phyloP scores from a whole-genome alignment of 495 filamentous ascomycete genomes.

The Penicillium pancosmium region DNA sequence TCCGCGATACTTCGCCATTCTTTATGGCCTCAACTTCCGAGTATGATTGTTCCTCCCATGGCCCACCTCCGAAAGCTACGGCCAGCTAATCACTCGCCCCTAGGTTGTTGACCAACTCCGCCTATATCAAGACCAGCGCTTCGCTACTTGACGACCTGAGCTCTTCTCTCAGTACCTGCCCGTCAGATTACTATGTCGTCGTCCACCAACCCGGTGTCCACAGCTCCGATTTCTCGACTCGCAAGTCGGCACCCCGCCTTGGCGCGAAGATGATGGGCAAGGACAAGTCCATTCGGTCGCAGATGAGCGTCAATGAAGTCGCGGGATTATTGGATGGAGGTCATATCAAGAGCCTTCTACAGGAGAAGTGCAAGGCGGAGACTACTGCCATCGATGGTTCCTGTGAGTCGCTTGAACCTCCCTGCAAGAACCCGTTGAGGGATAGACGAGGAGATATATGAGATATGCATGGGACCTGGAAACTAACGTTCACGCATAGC shows the following conservation, averaged over 20 bases:
- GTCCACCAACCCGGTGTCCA: slow-evolving; percentile 78
- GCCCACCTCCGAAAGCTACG: slow-evolving; percentile 17
- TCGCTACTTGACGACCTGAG: slow-evolving; percentile 36
- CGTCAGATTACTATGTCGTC: slow-evolving; percentile 77
- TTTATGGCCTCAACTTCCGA: slow-evolving; percentile 78
- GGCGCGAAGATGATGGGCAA: slow-evolving; percentile 53
- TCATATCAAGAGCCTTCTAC: slow-evolving; percentile 53
- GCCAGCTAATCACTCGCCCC: slow-evolving; percentile 33
- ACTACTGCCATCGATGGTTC: slow-evolving; percentile 61
- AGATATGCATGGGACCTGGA: not conserved
- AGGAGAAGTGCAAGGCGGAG: slow-evolving; percentile 55
- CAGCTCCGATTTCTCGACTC: slow-evolving; percentile 61
- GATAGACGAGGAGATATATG: not conserved
- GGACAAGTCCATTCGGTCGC: slow-evolving; percentile 53
- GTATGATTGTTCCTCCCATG: slow-evolving; percentile 53
- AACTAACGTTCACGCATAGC: slow-evolving; percentile 35
- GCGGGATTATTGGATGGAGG: slow-evolving; percentile 61
- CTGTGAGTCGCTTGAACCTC: slow-evolving; percentile 49
- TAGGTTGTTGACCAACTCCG: slow-evolving; percentile 49
- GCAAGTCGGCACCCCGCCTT: slow-evolving; percentile 62
- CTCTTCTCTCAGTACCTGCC: slow-evolving; percentile 62
- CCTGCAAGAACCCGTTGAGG: not conserved
- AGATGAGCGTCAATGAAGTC: slow-evolving; percentile 61
- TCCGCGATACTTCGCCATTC: slow-evolving; percentile 84
- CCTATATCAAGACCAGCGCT: slow-evolving; percentile 46